Evolutionary conservation across 2,329 filamentous ascomycete genomes (phyloP).

Genomic region (Fusarium oxysporum): DNA sequence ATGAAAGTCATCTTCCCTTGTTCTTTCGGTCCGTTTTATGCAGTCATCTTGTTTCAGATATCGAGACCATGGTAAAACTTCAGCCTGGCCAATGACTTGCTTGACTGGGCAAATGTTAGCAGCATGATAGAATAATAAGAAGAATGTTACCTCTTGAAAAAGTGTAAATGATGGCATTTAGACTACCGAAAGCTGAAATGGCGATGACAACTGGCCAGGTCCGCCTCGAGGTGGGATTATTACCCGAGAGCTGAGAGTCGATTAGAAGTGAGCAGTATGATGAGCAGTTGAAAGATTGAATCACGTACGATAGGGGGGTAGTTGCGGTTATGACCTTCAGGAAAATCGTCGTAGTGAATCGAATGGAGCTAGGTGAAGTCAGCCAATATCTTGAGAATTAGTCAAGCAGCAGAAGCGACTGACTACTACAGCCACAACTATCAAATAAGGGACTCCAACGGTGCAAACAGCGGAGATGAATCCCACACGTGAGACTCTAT

Average conservation of each 20-base stretch:
- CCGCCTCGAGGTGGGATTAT: neutral
- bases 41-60: neutral
- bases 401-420: neutral
- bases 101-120: neutral
- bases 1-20: neutral
- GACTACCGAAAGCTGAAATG: neutral
- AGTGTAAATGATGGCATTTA: neutral
- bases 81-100: neutral
- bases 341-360: neutral
- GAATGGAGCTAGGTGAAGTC: neutral
- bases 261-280: neutral
- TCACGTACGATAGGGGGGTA: neutral
- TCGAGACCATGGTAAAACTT: neutral
- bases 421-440: neutral
- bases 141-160: neutral
- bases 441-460: neutral
- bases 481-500: neutral
- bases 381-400: neutral
- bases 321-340: neutral
- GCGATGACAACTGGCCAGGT: neutral
- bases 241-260: neutral
- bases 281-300: neutral
- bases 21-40: neutral
- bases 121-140: too few relatives aligned
- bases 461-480: neutral